Conservation (phyloP, 192 early-diverging fungal species). For the Piromyces sp. region DNA sequence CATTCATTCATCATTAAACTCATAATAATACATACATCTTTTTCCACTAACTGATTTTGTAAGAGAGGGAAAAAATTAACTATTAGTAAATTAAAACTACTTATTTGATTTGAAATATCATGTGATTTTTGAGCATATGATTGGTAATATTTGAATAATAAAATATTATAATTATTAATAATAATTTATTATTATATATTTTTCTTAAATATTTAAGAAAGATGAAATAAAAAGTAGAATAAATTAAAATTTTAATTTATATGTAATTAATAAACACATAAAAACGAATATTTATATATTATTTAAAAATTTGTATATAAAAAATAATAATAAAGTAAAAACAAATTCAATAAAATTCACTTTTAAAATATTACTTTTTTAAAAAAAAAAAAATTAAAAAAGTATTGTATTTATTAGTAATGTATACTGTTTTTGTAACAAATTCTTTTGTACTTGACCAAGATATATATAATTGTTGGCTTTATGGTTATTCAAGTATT, state of each 20-base stretch:
- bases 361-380: too few relatives aligned
- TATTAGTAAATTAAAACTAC: not conserved
- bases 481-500: not conserved
- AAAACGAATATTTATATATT: too few relatives aligned
- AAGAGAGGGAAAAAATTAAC: not conserved
- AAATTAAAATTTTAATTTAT: too few relatives aligned
- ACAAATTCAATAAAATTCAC: too few relatives aligned
- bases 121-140: not conserved
- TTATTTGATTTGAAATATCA: not conserved
- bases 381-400: too few relatives aligned
- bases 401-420: not conserved
- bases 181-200: too few relatives aligned
- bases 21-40: not conserved
- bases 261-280: too few relatives aligned
- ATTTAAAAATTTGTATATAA: too few relatives aligned
- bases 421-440: not conserved
- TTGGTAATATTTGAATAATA: not conserved
- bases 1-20: not conserved
- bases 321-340: too few relatives aligned
- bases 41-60: not conserved
- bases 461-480: not conserved
- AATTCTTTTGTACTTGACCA: not conserved
- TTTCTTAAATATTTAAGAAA: too few relatives aligned
- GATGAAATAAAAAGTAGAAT: too few relatives aligned
- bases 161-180: too few relatives aligned